A percentile compares a stretch with the other conserved stretches of the same genome.
Evolutionary conservation across 441 rosid species (phyloP).

Genomic region (Macaranga tanarius): DNA sequence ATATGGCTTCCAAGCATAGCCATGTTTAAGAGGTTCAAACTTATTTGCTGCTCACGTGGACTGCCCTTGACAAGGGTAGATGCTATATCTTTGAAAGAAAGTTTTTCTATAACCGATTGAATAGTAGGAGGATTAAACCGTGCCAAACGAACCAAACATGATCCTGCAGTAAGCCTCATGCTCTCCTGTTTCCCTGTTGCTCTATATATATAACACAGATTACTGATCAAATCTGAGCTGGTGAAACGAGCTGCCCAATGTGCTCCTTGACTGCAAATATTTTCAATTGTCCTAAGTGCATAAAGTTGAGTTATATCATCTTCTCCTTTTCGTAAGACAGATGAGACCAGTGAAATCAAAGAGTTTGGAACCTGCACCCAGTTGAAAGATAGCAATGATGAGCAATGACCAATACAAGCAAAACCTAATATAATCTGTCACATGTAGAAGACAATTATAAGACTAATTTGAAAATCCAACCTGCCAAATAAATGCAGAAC

Average conservation of each 20-base stretch:
- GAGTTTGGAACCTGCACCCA: slow-evolving; percentile 81
- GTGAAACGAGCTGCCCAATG: slow-evolving; percentile 84
- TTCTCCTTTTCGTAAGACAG: slow-evolving; percentile 92
- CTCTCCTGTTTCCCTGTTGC: slow-evolving; percentile 93
- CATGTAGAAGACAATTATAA: slow-evolving; percentile 11
- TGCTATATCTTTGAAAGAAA: slow-evolving; percentile 74
- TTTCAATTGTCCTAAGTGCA: slow-evolving; percentile 91
- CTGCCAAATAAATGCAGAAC: slow-evolving; percentile 82
- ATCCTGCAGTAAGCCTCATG: slow-evolving; percentile 93
- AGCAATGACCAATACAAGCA: slow-evolving; percentile 10
- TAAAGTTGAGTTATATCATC: slow-evolving; percentile 95
- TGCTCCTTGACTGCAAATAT: slow-evolving; percentile 90
- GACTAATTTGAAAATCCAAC: slow-evolving; percentile 40
- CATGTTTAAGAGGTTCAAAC: slow-evolving; percentile 83
- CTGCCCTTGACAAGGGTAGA: slow-evolving; percentile 79
- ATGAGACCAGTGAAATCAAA: slow-evolving; percentile 81
- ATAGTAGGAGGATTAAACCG: slow-evolving; percentile 82
- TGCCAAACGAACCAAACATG: slow-evolving; percentile 92
- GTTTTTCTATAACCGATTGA: slow-evolving; percentile 70
- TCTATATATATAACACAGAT: slow-evolving; percentile 80
- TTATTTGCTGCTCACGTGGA: slow-evolving; percentile 88
- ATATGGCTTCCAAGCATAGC: slow-evolving; percentile 78
- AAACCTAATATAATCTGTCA: background rate
- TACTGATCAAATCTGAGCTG: slow-evolving; percentile 84
- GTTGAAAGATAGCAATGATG: slow-evolving; percentile 19